Evolutionary conservation across 2,329 filamentous ascomycete genomes (phyloP).

Genomic region (Fusarium camptoceras): DNA sequence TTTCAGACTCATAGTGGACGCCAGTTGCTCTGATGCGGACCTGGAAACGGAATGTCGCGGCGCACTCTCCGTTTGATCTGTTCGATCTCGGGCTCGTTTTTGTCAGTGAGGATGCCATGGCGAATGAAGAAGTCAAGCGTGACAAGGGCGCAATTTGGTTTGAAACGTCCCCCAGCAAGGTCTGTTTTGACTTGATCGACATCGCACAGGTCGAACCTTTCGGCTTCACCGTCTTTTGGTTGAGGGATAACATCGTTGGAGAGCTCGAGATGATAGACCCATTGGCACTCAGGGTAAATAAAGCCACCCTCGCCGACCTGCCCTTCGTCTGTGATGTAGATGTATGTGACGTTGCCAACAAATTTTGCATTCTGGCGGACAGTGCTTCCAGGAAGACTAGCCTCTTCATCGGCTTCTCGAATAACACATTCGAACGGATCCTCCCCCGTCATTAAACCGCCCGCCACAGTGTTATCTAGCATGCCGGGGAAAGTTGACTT

Average conservation of each 20-base stretch:
- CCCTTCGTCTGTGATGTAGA: constrained; percentile 79
- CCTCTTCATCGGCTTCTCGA: constrained; percentile 90
- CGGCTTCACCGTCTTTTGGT: constrained; percentile 90
- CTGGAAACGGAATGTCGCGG: constrained; percentile 83
- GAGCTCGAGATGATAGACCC: constrained; percentile 89
- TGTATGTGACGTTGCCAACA: constrained; percentile 83
- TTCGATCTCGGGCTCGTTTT: constrained; percentile 82
- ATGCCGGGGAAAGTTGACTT: constrained; percentile 94
- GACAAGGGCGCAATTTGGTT: constrained; percentile 90
- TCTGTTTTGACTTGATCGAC: constrained; percentile 80
- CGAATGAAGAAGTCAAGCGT: constrained; percentile 91
- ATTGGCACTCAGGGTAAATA: constrained; percentile 91
- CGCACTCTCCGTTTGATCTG: constrained; percentile 82
- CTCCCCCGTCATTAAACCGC: constrained; percentile 82
- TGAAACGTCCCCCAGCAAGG: constrained; percentile 81
- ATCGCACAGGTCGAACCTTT: constrained; percentile 81
- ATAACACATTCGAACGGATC: constrained; percentile 83
- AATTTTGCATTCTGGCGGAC: constrained; percentile 70
- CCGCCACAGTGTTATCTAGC: constrained; percentile 93
- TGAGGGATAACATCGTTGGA: constrained; percentile 73
- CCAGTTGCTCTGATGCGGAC: constrained; percentile 64
- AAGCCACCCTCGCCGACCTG: constrained; percentile 84
- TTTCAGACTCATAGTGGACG: constrained; percentile 22
- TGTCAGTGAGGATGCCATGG: constrained; percentile 80
- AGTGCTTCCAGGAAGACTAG: constrained; percentile 77